Evolutionary conservation across 2,329 filamentous ascomycete genomes (phyloP), one percentile per base, ranked within the genome.

Genomic region (Ceratocystis harringtonii): DNA sequence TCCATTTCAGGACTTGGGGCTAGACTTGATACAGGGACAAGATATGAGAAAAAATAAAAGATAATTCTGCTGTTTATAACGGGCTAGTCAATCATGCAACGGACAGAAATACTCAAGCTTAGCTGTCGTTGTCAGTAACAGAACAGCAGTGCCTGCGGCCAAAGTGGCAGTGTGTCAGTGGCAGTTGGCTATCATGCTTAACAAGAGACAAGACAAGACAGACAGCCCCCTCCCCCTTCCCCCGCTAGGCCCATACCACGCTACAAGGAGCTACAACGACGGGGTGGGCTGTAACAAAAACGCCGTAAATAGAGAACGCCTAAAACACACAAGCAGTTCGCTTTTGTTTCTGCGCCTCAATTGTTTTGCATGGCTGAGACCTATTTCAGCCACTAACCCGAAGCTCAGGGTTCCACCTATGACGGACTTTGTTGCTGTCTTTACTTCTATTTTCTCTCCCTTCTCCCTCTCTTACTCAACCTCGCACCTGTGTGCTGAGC

Each of bases 221-320:
- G 36, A 41, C 36, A 41, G 10, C 36, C 36, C 10, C 36, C 36
- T 15, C 36, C 36, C 36, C 8, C 8, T 3, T 2, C 32, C 8
- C 36, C 36, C 36, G 36, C 36, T 41, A 41, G 36, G 36, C 36
- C 36, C 36, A 12, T 41, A 41, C 36, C 36, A 41, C 36, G 36
- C 36, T 41, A 41, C 36, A 41, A 12, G 32, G 45, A 50, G 45
- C 45, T n/a, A 8, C 17, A n/a, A 22, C 52, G 52, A 28, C 30
- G 10, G 25, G n/a, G 12, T 25, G 12, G 28, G 22, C 52, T 58
- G 52, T 58, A 32, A 32, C 52, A 30, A 58, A 32, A 5, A 55
- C 28, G 52, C 28, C 22, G 22, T 58, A 58, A 58, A 58, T 58
- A 58, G 52, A 58, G 52, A 58, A 32, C 52, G 52, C 52, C 52